Evolutionary conservation across 2,329 filamentous ascomycete species (phyloP).

Genomic region (Metarhizium rileyi): DNA sequence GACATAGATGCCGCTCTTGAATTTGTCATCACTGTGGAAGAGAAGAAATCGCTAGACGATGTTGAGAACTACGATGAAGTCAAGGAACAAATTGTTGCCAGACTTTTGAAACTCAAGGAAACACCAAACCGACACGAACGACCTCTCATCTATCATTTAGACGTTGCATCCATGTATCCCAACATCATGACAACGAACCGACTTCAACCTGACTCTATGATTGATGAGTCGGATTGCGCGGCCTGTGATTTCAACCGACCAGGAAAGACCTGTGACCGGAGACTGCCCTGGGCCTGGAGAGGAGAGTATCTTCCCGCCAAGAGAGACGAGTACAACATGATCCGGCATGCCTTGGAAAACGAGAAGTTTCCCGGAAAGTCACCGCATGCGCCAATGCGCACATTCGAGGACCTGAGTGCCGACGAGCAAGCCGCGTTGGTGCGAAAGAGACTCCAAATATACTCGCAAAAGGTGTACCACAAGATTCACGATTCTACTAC

Average conservation of each 20-base stretch:
- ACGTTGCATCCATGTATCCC: conserved; percentile 98
- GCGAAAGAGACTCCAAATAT: conserved; percentile 81
- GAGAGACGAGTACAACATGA: conserved; percentile 99
- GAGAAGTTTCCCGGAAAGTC: conserved; percentile 80
- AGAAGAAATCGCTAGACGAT: conserved; percentile 72
- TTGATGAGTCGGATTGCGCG: conserved; percentile 88
- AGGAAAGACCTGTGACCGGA: conserved; percentile 90
- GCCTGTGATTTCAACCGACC: conserved; percentile 97
- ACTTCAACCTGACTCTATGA: conserved; percentile 97
- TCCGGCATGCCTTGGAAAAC: conserved; percentile 80
- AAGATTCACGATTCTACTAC: conserved; percentile 95
- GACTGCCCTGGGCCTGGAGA: conserved; percentile 95
- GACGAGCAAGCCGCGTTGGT: conserved; percentile 77
- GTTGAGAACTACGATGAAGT: conserved; percentile 76
- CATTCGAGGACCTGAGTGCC: conserved; percentile 68
- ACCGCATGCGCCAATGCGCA: conserved; percentile 58
- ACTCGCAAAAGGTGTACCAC: conserved; percentile 98
- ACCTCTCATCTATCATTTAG: conserved; percentile 93
- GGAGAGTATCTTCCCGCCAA: conserved; percentile 95
- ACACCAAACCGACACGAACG: conserved; percentile 77
- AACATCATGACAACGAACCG: conserved; percentile 99
- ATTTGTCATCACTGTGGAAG: conserved; percentile 78
- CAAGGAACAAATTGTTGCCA: conserved; percentile 68
- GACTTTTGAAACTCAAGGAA: conserved; percentile 61
- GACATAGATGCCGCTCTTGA: conserved; percentile 84